Percentiles rank a stretch among this genome's conserved stretches.
Evolutionary conservation across 805 yeast genomes (phyloP).

Genomic region (Yarrowia sp.): DNA sequence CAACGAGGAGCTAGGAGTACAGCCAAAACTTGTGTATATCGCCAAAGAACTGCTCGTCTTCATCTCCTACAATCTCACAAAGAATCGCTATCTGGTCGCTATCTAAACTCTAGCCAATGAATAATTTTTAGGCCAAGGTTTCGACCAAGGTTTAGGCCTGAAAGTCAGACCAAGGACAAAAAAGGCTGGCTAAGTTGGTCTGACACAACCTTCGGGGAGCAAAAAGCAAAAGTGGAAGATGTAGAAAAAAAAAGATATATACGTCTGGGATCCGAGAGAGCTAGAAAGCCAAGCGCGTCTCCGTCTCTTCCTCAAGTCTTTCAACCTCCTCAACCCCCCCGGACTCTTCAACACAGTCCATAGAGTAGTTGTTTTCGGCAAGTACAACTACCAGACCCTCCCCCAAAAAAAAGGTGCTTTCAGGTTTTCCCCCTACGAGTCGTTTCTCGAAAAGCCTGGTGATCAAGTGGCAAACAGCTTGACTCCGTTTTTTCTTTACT

Average conservation of each 20-base stretch:
- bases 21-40: no score
- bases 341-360: conserved; percentile 18
- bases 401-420: conserved; percentile 11
- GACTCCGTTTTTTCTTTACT: not conserved
- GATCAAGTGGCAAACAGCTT: not conserved
- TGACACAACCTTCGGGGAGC: conserved; percentile 1
- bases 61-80: not conserved
- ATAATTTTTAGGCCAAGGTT: not conserved
- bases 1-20: not conserved
- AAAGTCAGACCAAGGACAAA: conserved; percentile 8
- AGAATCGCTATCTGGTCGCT: conserved; percentile 6
- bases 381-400: conserved; percentile 1
- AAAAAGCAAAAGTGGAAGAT: conserved; percentile 3
- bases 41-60: no score
- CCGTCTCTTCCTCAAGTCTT: not conserved
- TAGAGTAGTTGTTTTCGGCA: conserved; percentile 16
- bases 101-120: conserved; percentile 30
- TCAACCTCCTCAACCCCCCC: not conserved
- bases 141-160: conserved; percentile 9
- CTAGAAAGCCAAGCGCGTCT: not conserved
- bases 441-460: conserved; percentile 21
- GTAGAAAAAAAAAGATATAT: conserved; percentile 12
- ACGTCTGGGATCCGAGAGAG: not conserved
- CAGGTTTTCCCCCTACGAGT: conserved; percentile 34
- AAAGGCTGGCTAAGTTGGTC: conserved; percentile 13